phyloP scores from a whole-genome alignment of 2,329 filamentous ascomycete genomes.

The Thielaviopsis musarum region DNA sequence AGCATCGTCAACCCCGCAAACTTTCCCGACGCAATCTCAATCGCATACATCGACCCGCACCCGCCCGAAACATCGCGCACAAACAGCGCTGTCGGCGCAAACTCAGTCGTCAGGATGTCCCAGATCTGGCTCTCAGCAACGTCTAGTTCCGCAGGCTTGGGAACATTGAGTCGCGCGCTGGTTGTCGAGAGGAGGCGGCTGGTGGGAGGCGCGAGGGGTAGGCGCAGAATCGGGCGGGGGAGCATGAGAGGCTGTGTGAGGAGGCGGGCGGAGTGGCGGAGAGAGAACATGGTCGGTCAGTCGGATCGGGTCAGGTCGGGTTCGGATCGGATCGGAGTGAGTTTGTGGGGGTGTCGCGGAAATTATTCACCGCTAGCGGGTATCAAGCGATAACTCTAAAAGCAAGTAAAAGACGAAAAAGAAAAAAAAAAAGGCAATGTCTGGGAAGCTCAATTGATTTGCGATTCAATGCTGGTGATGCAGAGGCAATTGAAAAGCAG shows the following conservation, averaged over 20 bases:
- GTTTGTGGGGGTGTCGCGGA: too few species aligned
- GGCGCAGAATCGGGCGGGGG: not conserved
- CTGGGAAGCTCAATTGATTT: too few species aligned
- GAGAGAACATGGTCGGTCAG: not conserved
- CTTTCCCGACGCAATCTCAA: conserved; percentile 55
- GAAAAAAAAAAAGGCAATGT: too few species aligned
- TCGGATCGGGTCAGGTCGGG: too few species aligned
- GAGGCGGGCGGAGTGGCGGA: conserved; percentile 4
- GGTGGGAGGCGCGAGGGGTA: conserved; percentile 7
- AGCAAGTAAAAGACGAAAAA: too few species aligned
- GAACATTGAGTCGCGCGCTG: conserved; percentile 17
- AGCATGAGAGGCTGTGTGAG: conserved; percentile 1
- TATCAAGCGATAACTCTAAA: too few species aligned
- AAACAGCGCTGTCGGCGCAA: conserved; percentile 34
- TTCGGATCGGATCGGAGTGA: too few species aligned
- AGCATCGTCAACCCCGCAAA: conserved; percentile 58
- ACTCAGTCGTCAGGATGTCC: conserved; percentile 32
- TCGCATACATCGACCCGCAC: conserved; percentile 76
- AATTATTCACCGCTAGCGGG: too few species aligned
- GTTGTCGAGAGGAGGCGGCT: conserved; percentile 16
- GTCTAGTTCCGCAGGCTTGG: conserved; percentile 34
- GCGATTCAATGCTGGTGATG: too few species aligned
- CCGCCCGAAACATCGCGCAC: conserved; percentile 72
- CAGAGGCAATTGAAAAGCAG: too few species aligned
- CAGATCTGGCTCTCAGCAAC: conserved; percentile 43